phyloP scores from a whole-genome alignment of 2,329 filamentous ascomycete genomes.

The Ceratocystis eucalypticola region DNA sequence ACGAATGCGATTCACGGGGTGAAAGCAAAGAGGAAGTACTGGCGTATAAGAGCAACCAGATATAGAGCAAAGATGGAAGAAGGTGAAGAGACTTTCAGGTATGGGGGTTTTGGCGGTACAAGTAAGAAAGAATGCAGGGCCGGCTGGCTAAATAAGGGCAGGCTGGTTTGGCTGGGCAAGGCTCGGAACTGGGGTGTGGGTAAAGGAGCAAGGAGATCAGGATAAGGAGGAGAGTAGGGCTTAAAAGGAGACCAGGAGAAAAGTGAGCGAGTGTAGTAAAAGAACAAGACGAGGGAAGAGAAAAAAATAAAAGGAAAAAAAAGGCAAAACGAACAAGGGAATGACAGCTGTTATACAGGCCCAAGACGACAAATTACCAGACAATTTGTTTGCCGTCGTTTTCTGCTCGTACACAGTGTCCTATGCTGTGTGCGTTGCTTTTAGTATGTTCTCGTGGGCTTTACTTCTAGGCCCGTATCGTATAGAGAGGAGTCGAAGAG shows the following conservation, averaged over 20 bases:
- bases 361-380: no score
- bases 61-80: neutral
- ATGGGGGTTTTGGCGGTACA: neutral
- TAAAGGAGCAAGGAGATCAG: no score
- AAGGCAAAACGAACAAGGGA: neutral
- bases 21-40: slow-evolving; percentile 16
- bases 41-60: neutral
- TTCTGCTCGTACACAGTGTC: no score
- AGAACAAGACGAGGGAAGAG: neutral
- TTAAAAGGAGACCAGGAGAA: no score
- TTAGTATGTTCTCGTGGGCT: no score
- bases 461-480: no score
- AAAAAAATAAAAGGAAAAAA: neutral
- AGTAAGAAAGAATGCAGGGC: neutral
- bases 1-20: slow-evolving; percentile 27
- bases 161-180: neutral
- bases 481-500: no score
- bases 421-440: no score
- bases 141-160: slow-evolving; percentile 5
- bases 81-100: neutral
- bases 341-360: neutral
- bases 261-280: no score
- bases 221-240: no score
- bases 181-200: no score
- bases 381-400: no score